A percentile compares a stretch with the other conserved stretches of the same genome.
These are phyloP conservation scores for Histomonas meleagridis DNA, from an alignment of 208 protist genomes.

Conservation along the genomic window DNA sequence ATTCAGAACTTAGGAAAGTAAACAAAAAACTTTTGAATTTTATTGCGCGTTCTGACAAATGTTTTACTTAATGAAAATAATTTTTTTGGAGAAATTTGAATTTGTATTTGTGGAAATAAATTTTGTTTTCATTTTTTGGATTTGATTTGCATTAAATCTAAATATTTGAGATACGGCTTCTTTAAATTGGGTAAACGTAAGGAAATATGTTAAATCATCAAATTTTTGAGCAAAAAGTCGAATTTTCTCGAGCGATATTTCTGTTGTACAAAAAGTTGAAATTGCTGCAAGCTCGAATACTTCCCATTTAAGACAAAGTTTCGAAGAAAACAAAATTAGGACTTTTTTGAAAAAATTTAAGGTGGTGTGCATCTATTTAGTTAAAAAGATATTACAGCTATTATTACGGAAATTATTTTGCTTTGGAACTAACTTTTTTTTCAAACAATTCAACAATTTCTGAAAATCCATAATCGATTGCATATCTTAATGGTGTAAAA, in stretches of 20 bases:
- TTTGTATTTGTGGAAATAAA: neutral
- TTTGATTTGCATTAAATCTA: neutral
- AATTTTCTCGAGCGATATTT: constrained; percentile 10
- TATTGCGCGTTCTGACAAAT: too few species aligned
- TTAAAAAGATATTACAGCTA: too few species aligned
- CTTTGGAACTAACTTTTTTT: too few species aligned
- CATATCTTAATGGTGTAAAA: too few species aligned
- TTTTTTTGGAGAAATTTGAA: too few species aligned
- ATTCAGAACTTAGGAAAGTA: constrained; percentile 54
- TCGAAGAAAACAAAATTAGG: neutral
- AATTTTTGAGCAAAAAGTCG: neutral
- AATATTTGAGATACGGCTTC: neutral
- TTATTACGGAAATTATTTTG: too few species aligned
- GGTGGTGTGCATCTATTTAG: too few species aligned
- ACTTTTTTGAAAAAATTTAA: too few species aligned
- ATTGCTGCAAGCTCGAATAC: neutral
- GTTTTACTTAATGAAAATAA: too few species aligned
- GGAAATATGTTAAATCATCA: neutral
- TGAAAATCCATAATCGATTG: too few species aligned
- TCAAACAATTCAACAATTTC: too few species aligned
- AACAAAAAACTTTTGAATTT: too few species aligned
- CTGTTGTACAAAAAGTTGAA: neutral
- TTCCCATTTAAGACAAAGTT: constrained; percentile 7
- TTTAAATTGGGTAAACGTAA: neutral
- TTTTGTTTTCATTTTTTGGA: neutral